Conservation (phyloP, 2,329 filamentous ascomycete genomes). For the Venturiaceae sp. region DNA sequence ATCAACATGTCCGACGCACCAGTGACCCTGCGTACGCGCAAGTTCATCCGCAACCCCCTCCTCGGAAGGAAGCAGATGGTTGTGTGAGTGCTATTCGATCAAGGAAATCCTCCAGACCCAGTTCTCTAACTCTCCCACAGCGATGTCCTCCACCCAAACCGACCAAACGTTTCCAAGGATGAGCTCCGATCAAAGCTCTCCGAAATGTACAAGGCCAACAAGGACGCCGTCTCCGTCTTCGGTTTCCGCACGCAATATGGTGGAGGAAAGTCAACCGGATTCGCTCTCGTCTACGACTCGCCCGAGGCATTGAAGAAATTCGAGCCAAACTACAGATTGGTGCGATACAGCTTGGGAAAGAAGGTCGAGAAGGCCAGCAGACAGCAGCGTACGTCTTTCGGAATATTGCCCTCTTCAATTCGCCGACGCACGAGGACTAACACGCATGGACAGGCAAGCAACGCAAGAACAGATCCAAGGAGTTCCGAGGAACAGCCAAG, state of each 20-base stretch:
- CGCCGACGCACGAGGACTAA: constrained; percentile 5
- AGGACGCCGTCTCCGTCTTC: constrained; percentile 96
- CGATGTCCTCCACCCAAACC: constrained; percentile 98
- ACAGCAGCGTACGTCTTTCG: constrained; percentile 84
- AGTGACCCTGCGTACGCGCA: constrained; percentile 73
- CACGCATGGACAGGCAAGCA: constrained; percentile 72
- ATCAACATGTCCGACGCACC: constrained; percentile 72
- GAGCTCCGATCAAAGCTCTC: constrained; percentile 93
- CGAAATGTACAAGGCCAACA: constrained; percentile 94
- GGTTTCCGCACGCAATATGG: constrained; percentile 97
- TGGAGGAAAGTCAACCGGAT: constrained; percentile 99
- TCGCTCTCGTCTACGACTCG: constrained; percentile 97
- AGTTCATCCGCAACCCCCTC: constrained; percentile 99
- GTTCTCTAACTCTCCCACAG: constrained; percentile 37
- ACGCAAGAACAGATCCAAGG: constrained; percentile 99
- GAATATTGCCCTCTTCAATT: no score
- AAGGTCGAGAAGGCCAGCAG: constrained; percentile 97
- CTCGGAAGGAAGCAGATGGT: constrained; percentile 78
- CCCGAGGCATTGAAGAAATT: constrained; percentile 99
- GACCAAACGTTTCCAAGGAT: constrained; percentile 97
- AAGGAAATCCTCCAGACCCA: neutral
- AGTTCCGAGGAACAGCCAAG: constrained; percentile 95
- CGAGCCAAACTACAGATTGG: constrained; percentile 94
- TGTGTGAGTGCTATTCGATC: constrained; percentile 8
- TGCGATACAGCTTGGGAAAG: constrained; percentile 81